Evolutionary conservation across 129 eudicot species (phyloP), one percentile per base, ranked within the genome.

Genomic region (Artemisia argyi): DNA sequence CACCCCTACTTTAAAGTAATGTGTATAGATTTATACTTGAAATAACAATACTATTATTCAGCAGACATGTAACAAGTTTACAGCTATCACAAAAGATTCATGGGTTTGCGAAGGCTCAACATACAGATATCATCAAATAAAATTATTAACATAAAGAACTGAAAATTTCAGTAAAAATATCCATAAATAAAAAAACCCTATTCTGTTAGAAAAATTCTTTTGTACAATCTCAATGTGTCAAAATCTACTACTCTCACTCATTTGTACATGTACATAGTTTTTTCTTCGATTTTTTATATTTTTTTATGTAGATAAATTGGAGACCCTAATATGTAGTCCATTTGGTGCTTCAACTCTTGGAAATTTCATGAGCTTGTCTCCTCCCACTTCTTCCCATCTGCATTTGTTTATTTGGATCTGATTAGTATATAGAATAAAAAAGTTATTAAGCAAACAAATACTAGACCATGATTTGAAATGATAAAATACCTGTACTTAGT

Each of bases 321-420:
- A 88, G 80, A 95, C 94, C 76, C 86, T 86, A 76, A 95, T 72
- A 30, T 75, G 91, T 14, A 95, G 83, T 57, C 99, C 99, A 71
- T 95, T 90, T 56, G 97, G 97, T 65, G 99, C 96, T 80, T 95
- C 94, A 42, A 95, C 99, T 80, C 99, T 90, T 46, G 99, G 99
- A 78, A 95, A 90, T 65, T 88, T 80, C 89, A 90, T 89, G 62
- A 95, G 81, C 73, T 90, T 82, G 63, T 95, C 86, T 72, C 97
- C 97, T 59, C 89, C 97, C 11, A 90, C 83, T 76, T 95, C 99
- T 78, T 90, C 91, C 99, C 99, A 95, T 79, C 88, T 90, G 89
- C 85, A 78, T 5, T 53, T 7, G 15, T 22, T 13, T 39, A 44
- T 46, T 62, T 11, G 60, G 24, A 49, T 12, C n/a, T 44, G 55